phyloP scores from a whole-genome alignment of 495 filamentous ascomycete genomes.

The Podospora tetraspora region DNA sequence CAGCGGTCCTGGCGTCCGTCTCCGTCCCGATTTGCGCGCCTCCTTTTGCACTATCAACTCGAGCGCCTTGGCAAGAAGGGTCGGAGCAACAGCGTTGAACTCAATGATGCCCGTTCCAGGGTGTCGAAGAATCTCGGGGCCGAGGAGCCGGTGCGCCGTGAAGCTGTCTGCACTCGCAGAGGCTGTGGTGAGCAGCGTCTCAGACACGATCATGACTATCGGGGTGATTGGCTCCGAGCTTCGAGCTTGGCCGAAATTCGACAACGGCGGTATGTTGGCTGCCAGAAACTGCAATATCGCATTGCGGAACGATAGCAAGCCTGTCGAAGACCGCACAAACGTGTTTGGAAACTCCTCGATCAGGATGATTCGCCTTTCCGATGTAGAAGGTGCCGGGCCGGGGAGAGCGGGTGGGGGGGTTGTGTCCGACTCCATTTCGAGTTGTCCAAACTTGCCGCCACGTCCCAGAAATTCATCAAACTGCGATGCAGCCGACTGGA shows the following conservation, averaged over 20 bases:
- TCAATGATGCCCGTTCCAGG: conserved; percentile 70
- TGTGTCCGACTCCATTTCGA: conserved; percentile 54
- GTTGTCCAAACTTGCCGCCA: conserved; percentile 69
- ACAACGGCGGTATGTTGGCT: conserved; percentile 46
- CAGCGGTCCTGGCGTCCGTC: conserved; percentile 59
- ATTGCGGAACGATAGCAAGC: conserved; percentile 67
- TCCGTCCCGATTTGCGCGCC: conserved; percentile 60
- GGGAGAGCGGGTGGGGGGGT: conserved; percentile 4
- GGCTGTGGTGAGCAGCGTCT: conserved; percentile 71
- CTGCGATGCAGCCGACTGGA: conserved; percentile 60
- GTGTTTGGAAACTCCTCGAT: conserved; percentile 94
- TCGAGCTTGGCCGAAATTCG: conserved; percentile 27
- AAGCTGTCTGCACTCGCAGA: conserved; percentile 79
- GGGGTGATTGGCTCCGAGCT: conserved; percentile 53
- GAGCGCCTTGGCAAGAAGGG: conserved; percentile 77
- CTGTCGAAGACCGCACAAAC: conserved; percentile 59
- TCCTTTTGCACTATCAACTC: conserved; percentile 76
- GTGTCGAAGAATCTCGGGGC: conserved; percentile 75
- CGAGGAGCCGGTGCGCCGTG: conserved; percentile 81
- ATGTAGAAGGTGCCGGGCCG: conserved; percentile 8
- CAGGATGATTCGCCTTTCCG: conserved; percentile 56
- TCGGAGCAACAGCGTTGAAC: conserved; percentile 87
- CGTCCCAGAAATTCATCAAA: conserved; percentile 88
- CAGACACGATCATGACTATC: conserved; percentile 83
- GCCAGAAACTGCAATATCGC: conserved; percentile 71